Evolutionary conservation across 78 protist genomes (phyloP).

Genomic region (Dictyostelium purpureum): DNA sequence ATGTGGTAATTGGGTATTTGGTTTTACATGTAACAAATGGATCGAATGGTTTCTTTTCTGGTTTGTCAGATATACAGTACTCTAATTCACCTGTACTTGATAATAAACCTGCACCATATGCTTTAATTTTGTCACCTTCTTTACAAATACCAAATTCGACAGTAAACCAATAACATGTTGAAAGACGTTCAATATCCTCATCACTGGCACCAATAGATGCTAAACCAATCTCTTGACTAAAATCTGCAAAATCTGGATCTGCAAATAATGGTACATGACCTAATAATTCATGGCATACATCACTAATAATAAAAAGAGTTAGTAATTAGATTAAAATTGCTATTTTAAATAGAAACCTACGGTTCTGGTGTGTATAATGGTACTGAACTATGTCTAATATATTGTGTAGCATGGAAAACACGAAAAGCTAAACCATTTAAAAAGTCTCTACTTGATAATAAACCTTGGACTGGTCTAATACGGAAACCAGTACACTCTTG

Average conservation of each 20-base stretch:
- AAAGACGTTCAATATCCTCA: slow-evolving; percentile 88
- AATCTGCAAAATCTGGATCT: slow-evolving; percentile 95
- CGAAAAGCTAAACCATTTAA: slow-evolving; percentile 96
- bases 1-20: slow-evolving; percentile 93
- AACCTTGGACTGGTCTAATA: slow-evolving; percentile 95
- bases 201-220: slow-evolving; percentile 96
- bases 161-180: slow-evolving; percentile 95
- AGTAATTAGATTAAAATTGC: too few species aligned
- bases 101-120: slow-evolving; percentile 97
- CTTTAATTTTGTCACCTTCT: slow-evolving; percentile 85
- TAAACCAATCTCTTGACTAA: slow-evolving; percentile 94
- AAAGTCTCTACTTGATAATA: slow-evolving; percentile 94
- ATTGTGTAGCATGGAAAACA: slow-evolving; percentile 96
- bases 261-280: slow-evolving; percentile 98
- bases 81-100: slow-evolving; percentile 96
- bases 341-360: too few species aligned
- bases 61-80: slow-evolving; percentile 41
- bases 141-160: slow-evolving; percentile 97
- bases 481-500: slow-evolving; percentile 91
- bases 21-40: slow-evolving; percentile 37
- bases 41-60: slow-evolving; percentile 28
- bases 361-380: slow-evolving; percentile 99
- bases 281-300: slow-evolving; percentile 94
- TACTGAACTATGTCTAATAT: slow-evolving; percentile 93
- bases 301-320: too few species aligned